Conservation (phyloP, 1,139 yeast genomes). For the Taphrina wiesneri region DNA sequence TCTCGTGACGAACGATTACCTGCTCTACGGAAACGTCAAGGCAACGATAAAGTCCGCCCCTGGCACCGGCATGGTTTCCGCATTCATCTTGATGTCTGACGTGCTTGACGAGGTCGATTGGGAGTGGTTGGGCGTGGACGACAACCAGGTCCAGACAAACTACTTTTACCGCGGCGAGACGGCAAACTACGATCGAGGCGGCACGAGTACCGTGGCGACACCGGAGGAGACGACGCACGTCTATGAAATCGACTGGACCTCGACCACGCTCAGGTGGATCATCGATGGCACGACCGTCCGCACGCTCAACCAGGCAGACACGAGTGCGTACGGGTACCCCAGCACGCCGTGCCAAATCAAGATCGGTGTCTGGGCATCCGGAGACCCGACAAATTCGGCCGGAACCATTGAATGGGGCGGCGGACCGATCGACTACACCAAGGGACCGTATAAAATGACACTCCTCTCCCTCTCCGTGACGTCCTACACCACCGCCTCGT, state of each 20-base stretch:
- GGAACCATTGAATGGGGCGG: conserved; percentile 97
- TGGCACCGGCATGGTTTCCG: conserved; percentile 77
- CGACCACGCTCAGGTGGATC: conserved; percentile 69
- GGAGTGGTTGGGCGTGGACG: conserved; percentile 77
- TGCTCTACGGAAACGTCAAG: conserved; percentile 84
- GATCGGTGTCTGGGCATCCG: conserved; percentile 92
- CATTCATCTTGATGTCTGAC: conserved; percentile 71
- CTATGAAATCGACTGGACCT: conserved; percentile 81
- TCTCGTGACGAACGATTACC: conserved; percentile 70
- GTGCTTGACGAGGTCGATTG: conserved; percentile 88
- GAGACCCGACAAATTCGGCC: conserved; percentile 59
- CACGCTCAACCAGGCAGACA: conserved; percentile 71
- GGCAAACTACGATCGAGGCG: conserved; percentile 30
- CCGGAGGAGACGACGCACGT: conserved; percentile 61
- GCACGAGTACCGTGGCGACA: not conserved
- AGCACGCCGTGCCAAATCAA: conserved; percentile 89
- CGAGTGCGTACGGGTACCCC: conserved; percentile 70
- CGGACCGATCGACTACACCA: conserved; percentile 63
- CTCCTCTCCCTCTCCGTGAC: conserved; percentile 18
- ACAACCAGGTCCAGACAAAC: conserved; percentile 69
- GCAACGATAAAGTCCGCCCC: conserved; percentile 73
- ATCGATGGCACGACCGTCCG: conserved; percentile 72
- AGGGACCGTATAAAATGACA: conserved; percentile 32
- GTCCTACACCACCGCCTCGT: conserved; percentile 20
- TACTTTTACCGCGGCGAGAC: conserved; percentile 68